Percentiles rank a stretch among this genome's conserved stretches.
Conservation (phyloP, 164 flowering plant species). For the Dillenia suffruticosa region DNA sequence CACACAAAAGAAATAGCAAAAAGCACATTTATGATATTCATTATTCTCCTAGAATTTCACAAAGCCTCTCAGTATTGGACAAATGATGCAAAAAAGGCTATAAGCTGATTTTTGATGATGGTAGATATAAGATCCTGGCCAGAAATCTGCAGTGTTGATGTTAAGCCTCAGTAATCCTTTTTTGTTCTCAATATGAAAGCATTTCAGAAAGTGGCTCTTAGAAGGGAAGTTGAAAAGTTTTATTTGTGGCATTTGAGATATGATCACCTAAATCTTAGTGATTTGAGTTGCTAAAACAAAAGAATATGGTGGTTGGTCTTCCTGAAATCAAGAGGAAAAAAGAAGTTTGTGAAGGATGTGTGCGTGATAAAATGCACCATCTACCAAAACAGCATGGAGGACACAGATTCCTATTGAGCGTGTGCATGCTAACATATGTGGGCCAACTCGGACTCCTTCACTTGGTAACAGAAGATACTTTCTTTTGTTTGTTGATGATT, state of each 20-base stretch:
- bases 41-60: conserved; percentile 4
- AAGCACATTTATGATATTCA: conserved; percentile 7
- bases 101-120: not conserved
- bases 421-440: conserved; percentile 13
- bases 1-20: conserved; percentile 3
- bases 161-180: conserved; percentile 2
- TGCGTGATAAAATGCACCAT: conserved; percentile 7
- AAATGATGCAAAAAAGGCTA: conserved; percentile 4
- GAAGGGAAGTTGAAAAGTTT: not conserved
- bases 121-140: not conserved
- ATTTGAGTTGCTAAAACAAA: not conserved
- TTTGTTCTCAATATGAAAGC: conserved; percentile 6
- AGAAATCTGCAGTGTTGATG: not conserved
- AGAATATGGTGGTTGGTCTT: conserved; percentile 1
- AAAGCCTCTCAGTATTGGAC: conserved; percentile 7
- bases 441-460: conserved; percentile 2
- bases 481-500: conserved; percentile 14
- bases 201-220: not conserved
- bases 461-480: conserved; percentile 3
- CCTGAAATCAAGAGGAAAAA: not conserved
- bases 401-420: conserved; percentile 4
- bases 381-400: conserved; percentile 7
- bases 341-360: conserved; percentile 6
- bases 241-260: no score
- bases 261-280: conserved; percentile 1